Evolutionary conservation across 768 basidiomycete species (phyloP).

Genomic region (Mycena albidolilacea): DNA sequence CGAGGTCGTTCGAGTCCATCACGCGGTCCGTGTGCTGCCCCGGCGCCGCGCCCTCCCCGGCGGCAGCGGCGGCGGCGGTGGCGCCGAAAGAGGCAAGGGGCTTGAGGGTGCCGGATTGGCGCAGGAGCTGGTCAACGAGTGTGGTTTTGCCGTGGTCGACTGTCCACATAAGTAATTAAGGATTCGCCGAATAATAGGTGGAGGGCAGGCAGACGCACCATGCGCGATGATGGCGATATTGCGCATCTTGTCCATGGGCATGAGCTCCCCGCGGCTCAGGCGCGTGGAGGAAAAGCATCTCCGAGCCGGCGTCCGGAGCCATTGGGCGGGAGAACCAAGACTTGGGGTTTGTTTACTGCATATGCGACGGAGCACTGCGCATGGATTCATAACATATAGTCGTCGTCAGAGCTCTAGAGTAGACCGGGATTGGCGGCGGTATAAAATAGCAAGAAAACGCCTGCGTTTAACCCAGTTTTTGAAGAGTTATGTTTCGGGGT

Average conservation of each 20-base stretch:
- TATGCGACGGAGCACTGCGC: conserved; percentile 30
- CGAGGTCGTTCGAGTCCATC: conserved; percentile 69
- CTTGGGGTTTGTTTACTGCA: not conserved
- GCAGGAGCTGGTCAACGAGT: too few species aligned
- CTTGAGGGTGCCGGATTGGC: too few species aligned
- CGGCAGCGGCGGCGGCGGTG: conserved; percentile 28
- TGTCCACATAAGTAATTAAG: too few species aligned
- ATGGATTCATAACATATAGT: conserved; percentile 35
- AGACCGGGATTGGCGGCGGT: too few species aligned
- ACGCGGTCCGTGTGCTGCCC: conserved; percentile 60
- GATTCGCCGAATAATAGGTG: too few species aligned
- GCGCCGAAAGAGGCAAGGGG: conserved; percentile 39
- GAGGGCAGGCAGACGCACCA: too few species aligned
- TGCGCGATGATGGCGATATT: too few species aligned
- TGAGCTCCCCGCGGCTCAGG: conserved; percentile 31
- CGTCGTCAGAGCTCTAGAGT: too few species aligned
- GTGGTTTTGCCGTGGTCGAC: too few species aligned
- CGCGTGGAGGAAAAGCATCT: conserved; percentile 39
- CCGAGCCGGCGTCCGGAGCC: conserved; percentile 9
- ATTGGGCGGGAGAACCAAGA: not conserved
- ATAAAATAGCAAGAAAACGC: too few species aligned
- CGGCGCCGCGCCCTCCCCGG: conserved; percentile 53
- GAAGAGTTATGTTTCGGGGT: too few species aligned
- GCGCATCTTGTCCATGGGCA: conserved; percentile 57
- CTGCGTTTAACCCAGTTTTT: too few species aligned